Evolutionary conservation across 768 basidiomycete species (phyloP).

Genomic region (Rhizopogon rudus): DNA sequence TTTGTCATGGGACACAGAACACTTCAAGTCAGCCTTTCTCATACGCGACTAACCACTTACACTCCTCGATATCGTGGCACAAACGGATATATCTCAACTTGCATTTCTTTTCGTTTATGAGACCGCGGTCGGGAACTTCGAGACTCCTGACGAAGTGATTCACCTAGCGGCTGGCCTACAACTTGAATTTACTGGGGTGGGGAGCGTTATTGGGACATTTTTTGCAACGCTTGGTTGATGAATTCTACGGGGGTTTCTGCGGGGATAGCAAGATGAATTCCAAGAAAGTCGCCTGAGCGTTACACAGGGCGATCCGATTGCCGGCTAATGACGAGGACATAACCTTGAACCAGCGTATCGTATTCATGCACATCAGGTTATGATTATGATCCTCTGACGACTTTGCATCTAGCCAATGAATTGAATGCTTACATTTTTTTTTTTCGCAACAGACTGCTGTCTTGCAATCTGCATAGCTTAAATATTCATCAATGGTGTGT

Average conservation of each 20-base stretch:
- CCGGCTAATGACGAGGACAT: neutral
- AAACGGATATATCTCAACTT: neutral
- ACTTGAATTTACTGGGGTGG: constrained; percentile 13
- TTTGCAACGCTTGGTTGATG: neutral
- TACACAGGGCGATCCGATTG: neutral
- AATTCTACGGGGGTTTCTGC: neutral
- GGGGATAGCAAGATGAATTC: neutral
- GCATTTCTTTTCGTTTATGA: constrained; percentile 16
- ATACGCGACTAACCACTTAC: neutral
- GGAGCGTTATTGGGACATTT: constrained; percentile 18
- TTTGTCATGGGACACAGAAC: constrained; percentile 13
- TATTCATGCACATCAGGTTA: constrained; percentile 4
- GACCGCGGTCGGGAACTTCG: constrained; percentile 13
- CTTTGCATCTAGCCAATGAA: too few species aligned
- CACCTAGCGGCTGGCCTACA: constrained; percentile 19
- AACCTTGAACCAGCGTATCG: neutral
- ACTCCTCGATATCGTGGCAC: neutral
- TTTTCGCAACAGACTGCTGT: too few species aligned
- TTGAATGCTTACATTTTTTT: too few species aligned
- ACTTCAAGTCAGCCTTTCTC: constrained; percentile 6
- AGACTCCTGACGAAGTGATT: constrained; percentile 13
- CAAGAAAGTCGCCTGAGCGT: neutral
- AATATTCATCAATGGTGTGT: too few species aligned
- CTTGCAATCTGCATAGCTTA: neutral
- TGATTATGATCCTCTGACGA: neutral